Evolutionary conservation across 1,139 yeast species (phyloP), one percentile per base, ranked within the genome.

Genomic region (Geotrichum europaeum): DNA sequence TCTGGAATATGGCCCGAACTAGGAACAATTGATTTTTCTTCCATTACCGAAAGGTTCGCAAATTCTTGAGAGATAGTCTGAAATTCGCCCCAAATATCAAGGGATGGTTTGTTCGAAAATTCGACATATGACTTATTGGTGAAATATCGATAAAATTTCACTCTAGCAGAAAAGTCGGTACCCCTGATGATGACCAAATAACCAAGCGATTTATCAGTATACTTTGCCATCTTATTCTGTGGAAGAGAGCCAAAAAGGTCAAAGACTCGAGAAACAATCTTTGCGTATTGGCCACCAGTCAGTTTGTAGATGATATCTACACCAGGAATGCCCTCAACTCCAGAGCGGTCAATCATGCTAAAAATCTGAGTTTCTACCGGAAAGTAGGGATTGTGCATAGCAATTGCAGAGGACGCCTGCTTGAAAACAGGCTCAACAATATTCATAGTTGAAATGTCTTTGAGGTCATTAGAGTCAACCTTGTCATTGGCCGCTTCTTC

Each of bases 91-190:
- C 77, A 71, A 1, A 58, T 51, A 1, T 66, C 65, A 50, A 71
- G 73, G 2, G 60, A 60, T 1, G 67, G 67, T 32, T 67, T 66
- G 22, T 66, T 63, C 0, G 70, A 65, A 51, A 77, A 70, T 20
- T 66, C 68, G 13, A 74, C 65, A 57, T 77, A 79, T 56, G 79
- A 74, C 4, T 73, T 70, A 51, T 78, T 76, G 0, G 86, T 79
- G 64, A 86, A 84, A 66, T 88, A 85, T 50, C 96, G 77, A 70
- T 84, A 89, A 66, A 84, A 88, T 68, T 88, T 87, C 65, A 80
- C 78, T 66, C 90, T 84, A 0, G 96, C 95, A 63, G 83, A 84
- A 65, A 85, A 84, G 68, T 88, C 95, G 63, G 85, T 83, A 32
- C 86, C 85, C 62, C 89, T 78, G 0, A 87, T 79, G 1, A 89